These are phyloP conservation scores for Xylaria flabelliformis DNA, from an alignment of 495 filamentous ascomycete species.

Conservation along the genomic window DNA sequence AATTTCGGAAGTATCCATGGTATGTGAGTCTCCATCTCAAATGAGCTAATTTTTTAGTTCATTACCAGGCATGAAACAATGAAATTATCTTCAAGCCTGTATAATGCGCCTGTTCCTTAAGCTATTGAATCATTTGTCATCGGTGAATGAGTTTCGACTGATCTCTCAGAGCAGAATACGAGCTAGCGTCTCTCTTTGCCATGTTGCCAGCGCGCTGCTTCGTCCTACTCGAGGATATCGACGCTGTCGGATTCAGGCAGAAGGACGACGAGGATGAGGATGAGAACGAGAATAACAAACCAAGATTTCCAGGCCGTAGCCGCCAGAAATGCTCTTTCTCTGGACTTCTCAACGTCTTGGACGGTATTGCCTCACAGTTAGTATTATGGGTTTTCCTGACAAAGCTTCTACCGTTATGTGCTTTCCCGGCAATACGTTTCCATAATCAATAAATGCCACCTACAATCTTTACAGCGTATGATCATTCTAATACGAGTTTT, in stretches of 20 bases:
- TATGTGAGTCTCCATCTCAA: not conserved
- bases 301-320: not conserved
- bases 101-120: not conserved
- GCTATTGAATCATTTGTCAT: not conserved
- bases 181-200: conserved; percentile 64
- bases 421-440: not conserved
- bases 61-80: not conserved
- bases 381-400: not conserved
- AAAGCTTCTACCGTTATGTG: not conserved
- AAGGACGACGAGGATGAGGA: conserved; percentile 21
- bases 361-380: conserved; percentile 61
- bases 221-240: conserved; percentile 66
- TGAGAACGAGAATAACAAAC: not conserved
- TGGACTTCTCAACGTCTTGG: conserved; percentile 66
- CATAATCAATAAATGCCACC: not conserved
- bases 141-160: not conserved
- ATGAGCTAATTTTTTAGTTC: not conserved
- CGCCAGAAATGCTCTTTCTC: conserved; percentile 53
- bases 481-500: not conserved
- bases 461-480: not conserved
- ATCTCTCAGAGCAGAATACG: conserved; percentile 53
- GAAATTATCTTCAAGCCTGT: not conserved
- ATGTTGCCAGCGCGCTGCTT: conserved; percentile 60
- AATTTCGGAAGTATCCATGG: conserved; percentile 55
- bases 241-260: conserved; percentile 45